Conservation (phyloP, 495 filamentous ascomycete species). For the Thozetella sp. region DNA sequence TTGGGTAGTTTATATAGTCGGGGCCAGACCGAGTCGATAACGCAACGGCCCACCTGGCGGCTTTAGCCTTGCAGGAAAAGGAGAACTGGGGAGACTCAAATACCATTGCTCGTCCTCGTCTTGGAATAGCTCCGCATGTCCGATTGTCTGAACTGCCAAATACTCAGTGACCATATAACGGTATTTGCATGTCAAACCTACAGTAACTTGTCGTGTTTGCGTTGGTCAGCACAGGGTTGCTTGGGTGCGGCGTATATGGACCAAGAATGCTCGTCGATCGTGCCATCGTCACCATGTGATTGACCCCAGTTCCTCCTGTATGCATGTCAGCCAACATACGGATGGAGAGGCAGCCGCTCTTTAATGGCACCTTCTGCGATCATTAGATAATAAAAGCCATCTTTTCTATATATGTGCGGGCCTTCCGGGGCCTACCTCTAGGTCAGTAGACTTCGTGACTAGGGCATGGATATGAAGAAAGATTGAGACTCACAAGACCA, state of each 20-base stretch:
- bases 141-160: slow-evolving; percentile 54
- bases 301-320: slow-evolving; percentile 54
- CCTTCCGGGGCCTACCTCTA: slow-evolving; percentile 55
- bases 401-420: slow-evolving; percentile 64
- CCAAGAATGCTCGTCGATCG: slow-evolving; percentile 48
- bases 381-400: slow-evolving; percentile 66
- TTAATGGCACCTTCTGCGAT: slow-evolving; percentile 55
- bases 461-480: slow-evolving; percentile 27
- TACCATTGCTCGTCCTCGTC: slow-evolving; percentile 56
- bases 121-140: slow-evolving; percentile 53
- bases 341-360: not conserved
- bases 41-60: slow-evolving; percentile 45
- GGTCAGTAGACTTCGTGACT: slow-evolving; percentile 12
- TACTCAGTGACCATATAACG: no score
- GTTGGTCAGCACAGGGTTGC: slow-evolving; percentile 59
- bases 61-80: no score
- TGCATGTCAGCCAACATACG: not conserved
- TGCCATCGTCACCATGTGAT: slow-evolving; percentile 56
- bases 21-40: slow-evolving; percentile 48
- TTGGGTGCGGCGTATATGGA: slow-evolving; percentile 53
- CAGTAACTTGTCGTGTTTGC: slow-evolving; percentile 48
- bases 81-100: no score
- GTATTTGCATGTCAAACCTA: no score
- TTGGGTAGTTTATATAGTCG: slow-evolving; percentile 51
- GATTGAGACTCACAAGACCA: slow-evolving; percentile 21